Evolutionary conservation across 345 rosid species (phyloP).

Genomic region (Eucalyptus pauciflora): DNA sequence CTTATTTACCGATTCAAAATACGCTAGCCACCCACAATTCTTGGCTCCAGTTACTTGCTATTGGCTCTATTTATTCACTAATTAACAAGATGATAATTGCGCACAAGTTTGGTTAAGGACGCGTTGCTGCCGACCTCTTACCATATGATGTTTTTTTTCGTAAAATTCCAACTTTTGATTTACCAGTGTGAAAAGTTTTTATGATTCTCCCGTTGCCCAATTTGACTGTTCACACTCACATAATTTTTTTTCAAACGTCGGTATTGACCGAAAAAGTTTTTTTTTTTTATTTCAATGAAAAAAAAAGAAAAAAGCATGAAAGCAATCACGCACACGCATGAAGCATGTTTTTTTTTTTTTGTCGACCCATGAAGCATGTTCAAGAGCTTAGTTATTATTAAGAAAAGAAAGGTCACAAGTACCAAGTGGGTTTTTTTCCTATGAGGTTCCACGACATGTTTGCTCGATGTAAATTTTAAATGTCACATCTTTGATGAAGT

Average conservation of each 20-base stretch:
- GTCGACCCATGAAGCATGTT: not conserved
- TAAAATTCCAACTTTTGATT: not conserved
- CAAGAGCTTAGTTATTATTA: not conserved
- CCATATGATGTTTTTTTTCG: not conserved
- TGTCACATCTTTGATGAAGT: not conserved
- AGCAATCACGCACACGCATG: not conserved
- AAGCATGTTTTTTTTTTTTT: not conserved
- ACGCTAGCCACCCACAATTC: not conserved
- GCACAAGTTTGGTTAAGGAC: not conserved
- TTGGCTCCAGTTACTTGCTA: not conserved
- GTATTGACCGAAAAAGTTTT: not conserved
- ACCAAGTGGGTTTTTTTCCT: not conserved
- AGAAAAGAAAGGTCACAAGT: not conserved
- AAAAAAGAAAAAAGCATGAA: not conserved
- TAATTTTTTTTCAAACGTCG: not conserved
- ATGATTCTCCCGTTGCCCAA: not conserved
- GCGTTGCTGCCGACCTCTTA: not conserved
- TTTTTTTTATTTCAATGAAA: not conserved
- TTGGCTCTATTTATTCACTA: not conserved
- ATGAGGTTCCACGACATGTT: not conserved
- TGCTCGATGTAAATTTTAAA: not conserved
- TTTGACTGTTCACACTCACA: not conserved
- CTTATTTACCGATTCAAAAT: not conserved
- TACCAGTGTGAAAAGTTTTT: not conserved
- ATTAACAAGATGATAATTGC: not conserved